Evolutionary conservation across 2,329 filamentous ascomycete genomes (phyloP).

Genomic region (Cladosporium phlei): DNA sequence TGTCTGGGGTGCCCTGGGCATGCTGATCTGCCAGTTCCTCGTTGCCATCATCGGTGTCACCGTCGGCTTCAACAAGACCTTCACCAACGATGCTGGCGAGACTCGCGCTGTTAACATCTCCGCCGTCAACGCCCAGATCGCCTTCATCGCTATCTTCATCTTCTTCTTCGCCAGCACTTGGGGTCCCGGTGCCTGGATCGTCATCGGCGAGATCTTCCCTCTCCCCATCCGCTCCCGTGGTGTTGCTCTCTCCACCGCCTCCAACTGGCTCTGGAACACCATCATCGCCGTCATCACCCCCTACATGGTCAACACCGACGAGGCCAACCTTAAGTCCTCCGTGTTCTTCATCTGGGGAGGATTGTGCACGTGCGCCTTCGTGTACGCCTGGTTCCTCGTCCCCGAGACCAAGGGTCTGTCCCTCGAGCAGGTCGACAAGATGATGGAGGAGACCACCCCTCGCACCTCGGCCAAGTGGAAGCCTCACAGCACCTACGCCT

Average conservation of each 20-base stretch:
- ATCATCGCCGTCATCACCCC: conserved; percentile 58
- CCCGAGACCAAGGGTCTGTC: conserved; percentile 55
- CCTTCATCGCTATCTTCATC: conserved; percentile 89
- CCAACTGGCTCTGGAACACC: conserved; percentile 76
- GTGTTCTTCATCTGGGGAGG: conserved; percentile 43
- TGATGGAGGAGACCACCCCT: conserved; percentile 81
- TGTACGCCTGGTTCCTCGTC: conserved; percentile 69
- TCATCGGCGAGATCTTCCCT: conserved; percentile 88
- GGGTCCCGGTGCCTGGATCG: conserved; percentile 67
- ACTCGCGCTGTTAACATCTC: conserved; percentile 41
- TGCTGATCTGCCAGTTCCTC: conserved; percentile 83
- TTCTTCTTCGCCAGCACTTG: conserved; percentile 88
- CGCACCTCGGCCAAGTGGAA: conserved; percentile 67
- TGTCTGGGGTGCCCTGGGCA: conserved; percentile 71
- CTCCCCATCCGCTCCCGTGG: conserved; percentile 83
- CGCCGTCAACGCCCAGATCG: conserved; percentile 62
- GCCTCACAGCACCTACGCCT: conserved; percentile 33
- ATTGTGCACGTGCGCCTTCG: conserved; percentile 42
- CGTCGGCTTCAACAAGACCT: conserved; percentile 35
- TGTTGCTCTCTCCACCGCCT: conserved; percentile 79
- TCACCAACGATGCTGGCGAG: conserved; percentile 27
- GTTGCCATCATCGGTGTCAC: conserved; percentile 62
- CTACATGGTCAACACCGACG: conserved; percentile 59
- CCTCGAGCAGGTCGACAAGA: conserved; percentile 76
- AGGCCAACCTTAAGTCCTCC: conserved; percentile 47